phyloP scores from a whole-genome alignment of 352 stramenopile species.

The Pythium monospermum region DNA sequence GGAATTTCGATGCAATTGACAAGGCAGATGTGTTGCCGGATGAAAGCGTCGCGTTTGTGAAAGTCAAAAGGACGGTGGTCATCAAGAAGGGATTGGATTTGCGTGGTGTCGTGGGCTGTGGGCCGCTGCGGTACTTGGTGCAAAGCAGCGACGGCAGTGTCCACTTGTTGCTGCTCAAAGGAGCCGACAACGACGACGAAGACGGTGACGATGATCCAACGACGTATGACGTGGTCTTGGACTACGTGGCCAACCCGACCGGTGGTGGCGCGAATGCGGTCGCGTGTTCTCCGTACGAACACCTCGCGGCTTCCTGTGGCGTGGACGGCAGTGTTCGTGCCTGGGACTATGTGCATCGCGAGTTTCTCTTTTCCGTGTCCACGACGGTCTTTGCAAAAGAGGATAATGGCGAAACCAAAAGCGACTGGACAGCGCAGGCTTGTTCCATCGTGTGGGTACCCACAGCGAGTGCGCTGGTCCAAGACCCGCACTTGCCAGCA shows the following conservation, averaged over 20 bases:
- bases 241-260: conserved; percentile 66
- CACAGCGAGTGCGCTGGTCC: conserved; percentile 30
- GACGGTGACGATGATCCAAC: too few species aligned
- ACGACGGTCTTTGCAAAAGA: conserved; percentile 15
- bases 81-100: conserved; percentile 63
- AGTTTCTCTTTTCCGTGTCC: conserved; percentile 29
- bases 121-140: conserved; percentile 41
- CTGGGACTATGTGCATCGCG: conserved; percentile 84
- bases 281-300: conserved; percentile 78
- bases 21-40: conserved; percentile 80
- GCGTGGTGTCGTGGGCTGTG: conserved; percentile 50
- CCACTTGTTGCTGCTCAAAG: conserved; percentile 39
- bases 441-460: conserved; percentile 77
- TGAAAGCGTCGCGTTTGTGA: conserved; percentile 67
- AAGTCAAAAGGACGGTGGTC: conserved; percentile 53
- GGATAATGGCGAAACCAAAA: conserved; percentile 11
- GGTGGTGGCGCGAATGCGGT: conserved; percentile 66
- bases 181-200: not conserved
- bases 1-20: conserved; percentile 84
- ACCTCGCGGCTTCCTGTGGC: conserved; percentile 78
- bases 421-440: conserved; percentile 36
- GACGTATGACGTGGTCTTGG: conserved; percentile 34
- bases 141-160: conserved; percentile 53
- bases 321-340: conserved; percentile 81
- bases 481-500: conserved; percentile 27